A percentile compares a stretch with the other conserved stretches of the same genome.
These are phyloP conservation scores for Saccharomycopsis sp. DNA, from an alignment of 805 yeast species.

Conservation along the genomic window DNA sequence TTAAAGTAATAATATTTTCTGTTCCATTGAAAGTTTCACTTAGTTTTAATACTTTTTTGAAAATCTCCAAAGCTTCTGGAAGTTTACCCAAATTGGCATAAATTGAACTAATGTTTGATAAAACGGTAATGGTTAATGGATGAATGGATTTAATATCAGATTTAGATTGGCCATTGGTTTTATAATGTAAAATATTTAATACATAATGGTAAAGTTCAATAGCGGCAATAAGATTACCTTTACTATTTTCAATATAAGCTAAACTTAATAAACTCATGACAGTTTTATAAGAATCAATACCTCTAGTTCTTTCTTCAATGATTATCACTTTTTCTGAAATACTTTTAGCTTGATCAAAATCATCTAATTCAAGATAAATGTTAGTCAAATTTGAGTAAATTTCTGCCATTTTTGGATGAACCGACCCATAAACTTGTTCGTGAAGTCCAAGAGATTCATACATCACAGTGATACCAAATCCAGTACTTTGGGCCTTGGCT, in stretches of 20 bases:
- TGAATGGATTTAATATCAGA: slow-evolving; percentile 27
- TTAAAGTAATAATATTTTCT: slow-evolving; percentile 50
- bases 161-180: slow-evolving; percentile 19
- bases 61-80: slow-evolving; percentile 15
- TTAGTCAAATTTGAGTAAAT: slow-evolving; percentile 59
- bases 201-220: slow-evolving; percentile 54
- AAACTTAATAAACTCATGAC: slow-evolving; percentile 62
- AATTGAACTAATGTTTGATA: slow-evolving; percentile 37
- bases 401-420: slow-evolving; percentile 71
- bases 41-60: slow-evolving; percentile 41
- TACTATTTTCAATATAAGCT: slow-evolving; percentile 58
- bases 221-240: slow-evolving; percentile 49
- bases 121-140: slow-evolving; percentile 57
- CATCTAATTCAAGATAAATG: slow-evolving; percentile 49
- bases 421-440: slow-evolving; percentile 75
- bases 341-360: slow-evolving; percentile 47
- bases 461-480: slow-evolving; percentile 51
- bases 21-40: slow-evolving; percentile 45
- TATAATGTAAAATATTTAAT: slow-evolving; percentile 42
- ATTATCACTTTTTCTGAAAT: slow-evolving; percentile 58
- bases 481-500: slow-evolving; percentile 17
- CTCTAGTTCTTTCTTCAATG: slow-evolving; percentile 70
- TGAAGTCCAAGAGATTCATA: slow-evolving; percentile 60
- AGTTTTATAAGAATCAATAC: slow-evolving; percentile 73
- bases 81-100: background rate